Base-by-base conservation (phyloP, 2,329 filamentous ascomycete genomes). In the Phaeosphaeria sp. region DNA sequence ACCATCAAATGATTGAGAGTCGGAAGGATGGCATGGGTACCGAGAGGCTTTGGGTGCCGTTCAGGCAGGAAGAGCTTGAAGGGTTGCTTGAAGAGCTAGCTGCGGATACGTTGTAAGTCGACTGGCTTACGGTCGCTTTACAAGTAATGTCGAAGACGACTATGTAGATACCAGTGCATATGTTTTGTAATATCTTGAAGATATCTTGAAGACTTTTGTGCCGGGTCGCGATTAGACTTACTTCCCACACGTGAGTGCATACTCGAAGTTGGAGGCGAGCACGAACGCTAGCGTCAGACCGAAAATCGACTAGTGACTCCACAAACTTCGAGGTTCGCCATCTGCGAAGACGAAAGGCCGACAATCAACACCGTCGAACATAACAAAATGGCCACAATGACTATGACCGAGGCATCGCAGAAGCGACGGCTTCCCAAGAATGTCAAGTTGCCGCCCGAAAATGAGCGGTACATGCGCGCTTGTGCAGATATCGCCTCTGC, bases 1-100 rank as follows among this genome's bases (percentile, higher is more conserved):
- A 99, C 71, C 95, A 99, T 80, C 92, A 97, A 73, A 98, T 99
- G 88, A 91, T 99, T 62, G 92, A 92, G 54, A 96, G 91, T 60
- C 87, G 89, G 61, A 94, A 94, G 73, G 94, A 99, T 75, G 85
- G 86, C 0, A 82, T 93, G 55, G 95, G 95, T 2, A 93, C 90
- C 2, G 95, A 98, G 74, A 81, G 95, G 51, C 78, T 99, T 47
- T 90, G 91, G 65, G 87, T 97, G 15, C 95, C 95, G 0, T 92
- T 98, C 72, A 84, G 89, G 44, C 90, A 89, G 66, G 93, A 96
- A 63, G 95, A 99, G 78, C 82, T 98, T 72, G 94, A 97, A 77
- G 89, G 86, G 1, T 77, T 98, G 63, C 93, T 97, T 61, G 94
- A 97, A 73, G 95, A 98, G 65, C 72, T 89, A 49, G 78, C 68